Evolutionary conservation across 2,329 filamentous ascomycete genomes (phyloP), one percentile per base, ranked within the genome.

Genomic region (Zymoseptoria brevis): DNA sequence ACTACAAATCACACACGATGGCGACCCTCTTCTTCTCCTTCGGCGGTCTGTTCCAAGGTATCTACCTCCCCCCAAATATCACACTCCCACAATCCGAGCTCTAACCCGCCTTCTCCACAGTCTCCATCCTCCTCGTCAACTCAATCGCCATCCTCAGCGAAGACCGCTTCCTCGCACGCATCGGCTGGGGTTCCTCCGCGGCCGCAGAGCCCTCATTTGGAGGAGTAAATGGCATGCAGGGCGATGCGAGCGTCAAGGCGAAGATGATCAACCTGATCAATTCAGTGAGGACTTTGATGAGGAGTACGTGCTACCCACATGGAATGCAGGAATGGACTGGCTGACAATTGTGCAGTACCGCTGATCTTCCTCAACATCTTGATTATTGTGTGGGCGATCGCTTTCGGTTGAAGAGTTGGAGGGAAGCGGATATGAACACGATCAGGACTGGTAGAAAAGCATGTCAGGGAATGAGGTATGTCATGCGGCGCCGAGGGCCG

Each of bases 101-200:
- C 45, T 56, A 54, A 62, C 66, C 68, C 54, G 70, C 65, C 62
- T 48, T 9, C 35, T n/a, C 29, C 50, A 21, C 70, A 91, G 89
- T 93, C 66, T 83, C 85, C 67, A 81, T 96, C 73, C 89, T 97
- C 71, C 83, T 97, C 73, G 86, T 94, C 76, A 99, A 99, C 76
- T 90, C 90, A 66, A 87, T 97, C 72, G 90, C 92, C 64, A 86
- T 96, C 72, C 87, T 97, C 65, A 96, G 90, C 68, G 92, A 96
- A 83, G 91, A 96, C 77, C 88, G 91, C 63, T 96, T 96, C 75
- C 88, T 96, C 66, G 88, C 87, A 59, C 85, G 90, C 75, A 91
- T 96, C 71, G 92, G 92, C 72, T 92, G 93, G 82, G 92, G 82
- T 56, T 78, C 79, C 51, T 76, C 76, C 55, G 78, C 81, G 55